Evolutionary conservation across 78 protist genomes (phyloP), one percentile per base, ranked within the genome.

Genomic region (Dictyostelium firmibasis): DNA sequence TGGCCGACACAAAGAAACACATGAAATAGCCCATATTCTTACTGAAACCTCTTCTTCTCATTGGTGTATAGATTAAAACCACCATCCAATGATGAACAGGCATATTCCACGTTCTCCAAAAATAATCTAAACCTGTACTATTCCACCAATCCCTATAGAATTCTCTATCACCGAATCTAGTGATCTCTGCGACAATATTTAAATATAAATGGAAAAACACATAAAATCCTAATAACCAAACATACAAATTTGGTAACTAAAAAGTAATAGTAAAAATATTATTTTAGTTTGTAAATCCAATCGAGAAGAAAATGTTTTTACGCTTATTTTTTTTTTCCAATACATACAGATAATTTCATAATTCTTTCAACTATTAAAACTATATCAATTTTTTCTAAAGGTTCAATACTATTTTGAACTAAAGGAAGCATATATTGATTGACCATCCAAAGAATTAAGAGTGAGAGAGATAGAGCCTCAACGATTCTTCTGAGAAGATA

Each of bases 111-210:
- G 84, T 91, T 69, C 97, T 85, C 98, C 98, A 97, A 50, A 96
- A 97, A 41, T 84, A 88, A 50, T 78, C 96, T 76, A 97, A 44
- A 43, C 94, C 78, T n/a, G 97, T 97, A 29, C 98, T 85, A 64
- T 97, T 97, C 97, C 98, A 97, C 98, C 98, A 97, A 84, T 96
- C 97, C 36, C 88, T 84, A 78, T 97, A 97, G 74, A 97, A 97
- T 29, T 97, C 96, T 27, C 98, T 38, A 41, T 97, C 98, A 29
- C 92, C 98, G 74, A 97, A 97, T 67, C 81, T 92, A 2, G 92
- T 85, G 35, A 97, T 53, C 50, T 97, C 98, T 25, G 98, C 95
- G 13, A 78, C 36, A 81, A 85, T 92, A 83, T 97, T 97, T 38
- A 97, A 78, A 84, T 83, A 82, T 18, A 97, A 38, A 38, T 97